Evolutionary conservation across 2,329 filamentous ascomycete species (phyloP).

Genomic region (Calonectria fujianensis): DNA sequence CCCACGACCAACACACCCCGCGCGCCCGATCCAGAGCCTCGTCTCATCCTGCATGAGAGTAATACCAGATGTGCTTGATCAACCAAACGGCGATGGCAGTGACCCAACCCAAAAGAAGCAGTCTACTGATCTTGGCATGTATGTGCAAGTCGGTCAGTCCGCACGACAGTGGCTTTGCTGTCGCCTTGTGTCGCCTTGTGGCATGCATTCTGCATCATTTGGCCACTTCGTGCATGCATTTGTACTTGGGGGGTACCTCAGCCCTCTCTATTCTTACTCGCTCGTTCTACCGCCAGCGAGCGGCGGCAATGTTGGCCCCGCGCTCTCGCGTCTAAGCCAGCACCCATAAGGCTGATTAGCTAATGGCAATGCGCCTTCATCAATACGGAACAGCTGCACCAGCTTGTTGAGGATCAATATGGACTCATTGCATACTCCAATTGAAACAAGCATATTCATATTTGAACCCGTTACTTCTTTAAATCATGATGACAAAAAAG

Average conservation of each 20-base stretch:
- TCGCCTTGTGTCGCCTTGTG: conserved; percentile 14
- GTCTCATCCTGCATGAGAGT: background rate
- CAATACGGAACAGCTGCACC: background rate
- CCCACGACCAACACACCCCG: background rate
- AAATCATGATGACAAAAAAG: too few relatives aligned
- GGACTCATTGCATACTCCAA: background rate
- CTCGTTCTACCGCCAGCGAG: background rate
- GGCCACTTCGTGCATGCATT: background rate
- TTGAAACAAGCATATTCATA: background rate
- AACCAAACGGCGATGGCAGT: background rate
- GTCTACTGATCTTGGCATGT: conserved; percentile 9
- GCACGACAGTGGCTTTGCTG: background rate
- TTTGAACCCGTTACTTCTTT: background rate
- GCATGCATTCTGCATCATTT: background rate
- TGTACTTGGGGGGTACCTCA: conserved; percentile 1
- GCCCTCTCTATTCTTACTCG: background rate
- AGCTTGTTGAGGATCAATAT: background rate
- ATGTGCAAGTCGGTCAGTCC: conserved; percentile 10
- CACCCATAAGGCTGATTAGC: background rate
- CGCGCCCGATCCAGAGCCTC: conserved; percentile 5
- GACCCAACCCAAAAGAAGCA: background rate
- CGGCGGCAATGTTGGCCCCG: background rate
- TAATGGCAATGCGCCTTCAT: background rate
- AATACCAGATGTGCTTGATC: background rate
- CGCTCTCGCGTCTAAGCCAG: background rate